Percentiles rank a stretch among this genome's conserved stretches.
Conservation (phyloP, 176 grass and related monocot species). For the Oropetium thomaeum region DNA sequence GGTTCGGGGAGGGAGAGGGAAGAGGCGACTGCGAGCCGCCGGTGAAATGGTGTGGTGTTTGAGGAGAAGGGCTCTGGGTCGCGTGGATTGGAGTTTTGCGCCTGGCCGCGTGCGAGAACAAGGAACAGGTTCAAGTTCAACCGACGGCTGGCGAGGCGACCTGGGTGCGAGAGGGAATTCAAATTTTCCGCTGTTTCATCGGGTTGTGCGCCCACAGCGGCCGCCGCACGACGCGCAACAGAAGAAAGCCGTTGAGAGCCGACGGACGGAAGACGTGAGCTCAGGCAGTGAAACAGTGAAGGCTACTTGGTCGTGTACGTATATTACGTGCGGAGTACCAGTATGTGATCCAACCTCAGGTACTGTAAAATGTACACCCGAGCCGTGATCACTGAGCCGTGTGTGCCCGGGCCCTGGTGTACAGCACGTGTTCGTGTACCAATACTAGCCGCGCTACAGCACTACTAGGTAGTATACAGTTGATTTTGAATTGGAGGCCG, state of each 20-base stretch:
- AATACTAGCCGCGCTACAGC: not conserved
- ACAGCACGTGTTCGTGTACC: not conserved
- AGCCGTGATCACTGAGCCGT: not conserved
- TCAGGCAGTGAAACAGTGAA: not conserved
- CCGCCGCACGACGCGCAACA: conserved; percentile 30
- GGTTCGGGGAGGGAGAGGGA: not conserved
- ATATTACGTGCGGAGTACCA: no score
- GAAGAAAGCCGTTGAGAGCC: conserved; percentile 53
- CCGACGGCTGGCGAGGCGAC: not conserved
- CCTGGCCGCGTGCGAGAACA: conserved; percentile 12
- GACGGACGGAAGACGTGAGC: not conserved
- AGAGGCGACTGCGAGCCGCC: not conserved
- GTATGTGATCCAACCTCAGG: not conserved
- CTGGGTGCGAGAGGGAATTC: conserved; percentile 49
- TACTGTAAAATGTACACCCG: not conserved
- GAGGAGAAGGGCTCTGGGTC: not conserved
- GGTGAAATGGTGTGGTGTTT: conserved; percentile 4
- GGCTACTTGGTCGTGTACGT: not conserved
- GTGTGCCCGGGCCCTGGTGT: not conserved
- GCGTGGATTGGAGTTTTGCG: conserved; percentile 16
- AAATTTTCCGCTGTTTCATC: conserved; percentile 41
- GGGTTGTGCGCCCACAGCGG: conserved; percentile 31
- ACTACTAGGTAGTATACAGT: not conserved
- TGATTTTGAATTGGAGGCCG: not conserved
- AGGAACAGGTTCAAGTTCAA: not conserved